These are phyloP conservation scores for Imleria badia DNA, from an alignment of 768 basidiomycete species.

Conservation along the genomic window DNA sequence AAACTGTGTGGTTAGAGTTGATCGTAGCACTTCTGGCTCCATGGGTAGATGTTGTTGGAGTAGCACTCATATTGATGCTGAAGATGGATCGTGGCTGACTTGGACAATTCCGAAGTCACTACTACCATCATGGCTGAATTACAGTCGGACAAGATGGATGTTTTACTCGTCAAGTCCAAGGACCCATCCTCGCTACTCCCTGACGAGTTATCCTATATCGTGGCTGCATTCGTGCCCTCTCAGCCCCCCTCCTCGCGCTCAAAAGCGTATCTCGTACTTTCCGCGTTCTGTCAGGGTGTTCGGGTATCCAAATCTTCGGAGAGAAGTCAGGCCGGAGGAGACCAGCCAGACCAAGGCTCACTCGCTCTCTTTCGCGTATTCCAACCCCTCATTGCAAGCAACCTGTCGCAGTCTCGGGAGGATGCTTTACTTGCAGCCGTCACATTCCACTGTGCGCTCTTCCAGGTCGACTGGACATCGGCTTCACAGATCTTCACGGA, in stretches of 20 bases:
- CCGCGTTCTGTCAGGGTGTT: conserved; percentile 64
- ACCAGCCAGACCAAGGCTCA: conserved; percentile 46
- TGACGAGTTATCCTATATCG: conserved; percentile 54
- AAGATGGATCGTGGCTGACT: neutral
- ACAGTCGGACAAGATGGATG: conserved; percentile 26
- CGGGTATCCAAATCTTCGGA: conserved; percentile 38
- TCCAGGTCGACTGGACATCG: conserved; percentile 75
- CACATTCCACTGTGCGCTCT: conserved; percentile 73
- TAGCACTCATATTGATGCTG: conserved; percentile 15
- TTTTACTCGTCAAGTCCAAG: conserved; percentile 34
- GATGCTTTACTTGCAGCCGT: conserved; percentile 50
- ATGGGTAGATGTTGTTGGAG: conserved; percentile 2
- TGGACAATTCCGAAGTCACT: neutral
- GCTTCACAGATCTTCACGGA: conserved; percentile 64
- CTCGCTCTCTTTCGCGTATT: conserved; percentile 51
- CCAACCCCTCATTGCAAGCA: conserved; percentile 45
- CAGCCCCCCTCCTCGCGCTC: conserved; percentile 48
- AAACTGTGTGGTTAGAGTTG: conserved; percentile 69
- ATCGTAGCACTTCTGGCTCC: conserved; percentile 40
- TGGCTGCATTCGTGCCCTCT: conserved; percentile 52
- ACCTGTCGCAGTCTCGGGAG: conserved; percentile 59
- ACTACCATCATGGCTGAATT: conserved; percentile 13
- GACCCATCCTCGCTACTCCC: conserved; percentile 42
- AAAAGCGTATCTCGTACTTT: conserved; percentile 69
- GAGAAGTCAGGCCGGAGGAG: conserved; percentile 35